Evolutionary conservation across 2,329 filamentous ascomycete species (phyloP), one percentile per base, ranked within the genome.

Genomic region (Dactylellina leptospora): DNA sequence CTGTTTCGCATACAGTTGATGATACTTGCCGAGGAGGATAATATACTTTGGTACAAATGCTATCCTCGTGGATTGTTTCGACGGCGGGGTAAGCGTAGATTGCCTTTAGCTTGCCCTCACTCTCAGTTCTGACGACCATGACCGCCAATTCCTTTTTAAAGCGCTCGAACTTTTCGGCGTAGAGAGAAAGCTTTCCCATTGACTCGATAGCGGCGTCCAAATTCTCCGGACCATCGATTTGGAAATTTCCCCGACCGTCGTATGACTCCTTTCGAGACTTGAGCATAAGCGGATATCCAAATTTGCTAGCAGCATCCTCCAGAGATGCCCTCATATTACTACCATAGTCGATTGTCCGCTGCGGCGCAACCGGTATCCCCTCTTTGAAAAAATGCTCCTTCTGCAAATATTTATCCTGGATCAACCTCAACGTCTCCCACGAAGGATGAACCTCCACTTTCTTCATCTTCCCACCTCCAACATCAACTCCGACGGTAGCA

Each of bases 11-110:
- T 27, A 42, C 22, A 10, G n/a, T 18, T 3, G 20, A 5, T 9
- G 0, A 93, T 93, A 76, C 85, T 82, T 74, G 86, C 80, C 72
- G 85, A 0, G 93, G 91, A 1, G 95, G 95, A 56, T 89, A 88
- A 78, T 93, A 97, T 1, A 93, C 91, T 75, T 93, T 88, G 76
- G 96, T 95, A 85, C 95, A 97, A 76, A 99, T 92, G 78, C 88
- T 95, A 80, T 97, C 91, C 80, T 97, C 91, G 77, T 99, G 95
- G 27, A 97, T 86, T 0, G 93, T 97, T 82, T 99, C 95, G 1
- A 97, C 93, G 0, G 89, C 90, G 0, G 95, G 93, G 78, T 95
- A 97, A 3, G 93, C 87, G 28, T 92, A 82, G 66, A 55, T 74
- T 78, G 96, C 88, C 78, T 93, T 90, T 8, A 38, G 5, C 20